Evolutionary conservation across 208 protist species (phyloP), one percentile per base, ranked within the genome.

Genomic region (Tetramitus jugosus): DNA sequence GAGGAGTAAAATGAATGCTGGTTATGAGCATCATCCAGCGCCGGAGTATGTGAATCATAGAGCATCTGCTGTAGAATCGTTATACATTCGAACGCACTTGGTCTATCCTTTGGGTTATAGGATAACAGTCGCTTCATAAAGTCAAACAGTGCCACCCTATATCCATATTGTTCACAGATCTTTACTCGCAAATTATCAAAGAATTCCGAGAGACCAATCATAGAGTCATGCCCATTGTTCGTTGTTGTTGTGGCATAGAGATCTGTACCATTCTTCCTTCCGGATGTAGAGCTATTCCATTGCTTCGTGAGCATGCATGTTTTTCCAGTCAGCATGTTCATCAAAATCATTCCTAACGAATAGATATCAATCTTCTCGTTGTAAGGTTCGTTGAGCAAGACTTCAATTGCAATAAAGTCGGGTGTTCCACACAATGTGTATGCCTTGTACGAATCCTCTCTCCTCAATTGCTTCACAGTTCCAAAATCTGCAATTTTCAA

Each of bases 401-500:
- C 49, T 71, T 71, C 65, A 71, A 29, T 35, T 8, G n/a, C 35
- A 35, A 71, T 71, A 31, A 37, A 71, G 26, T 71, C 20, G 20
- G 35, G 13, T 29, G 65, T 71, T 23, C 65, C 65, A 49, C 65
- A 71, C 35, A 37, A 23, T 23, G 65, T 71, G 35, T 71, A 13
- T 23, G 65, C 65, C n/a, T n/a, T n/a, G n/a, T n/a, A n/a, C n/a
- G n/a, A n/a, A n/a, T n/a, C n/a, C n/a, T n/a, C n/a, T n/a, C n/a
- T n/a, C n/a, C n/a, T n/a, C n/a, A n/a, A n/a, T n/a, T n/a, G n/a
- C 37, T 31, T 67, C 17, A 37, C 37, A 42, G 35, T 71, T 49
- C 65, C 65, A 71, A 71, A 71, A 71, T 71, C 65, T 26, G 14
- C 49, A 56, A 56, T 71, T 71, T 71, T 71, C 10, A 71, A 13